Percentiles rank a stretch among this genome's conserved stretches.
Evolutionary conservation across 192 early-diverging fungal genomes (phyloP).

Genomic region (Radiomyces spectabilis): DNA sequence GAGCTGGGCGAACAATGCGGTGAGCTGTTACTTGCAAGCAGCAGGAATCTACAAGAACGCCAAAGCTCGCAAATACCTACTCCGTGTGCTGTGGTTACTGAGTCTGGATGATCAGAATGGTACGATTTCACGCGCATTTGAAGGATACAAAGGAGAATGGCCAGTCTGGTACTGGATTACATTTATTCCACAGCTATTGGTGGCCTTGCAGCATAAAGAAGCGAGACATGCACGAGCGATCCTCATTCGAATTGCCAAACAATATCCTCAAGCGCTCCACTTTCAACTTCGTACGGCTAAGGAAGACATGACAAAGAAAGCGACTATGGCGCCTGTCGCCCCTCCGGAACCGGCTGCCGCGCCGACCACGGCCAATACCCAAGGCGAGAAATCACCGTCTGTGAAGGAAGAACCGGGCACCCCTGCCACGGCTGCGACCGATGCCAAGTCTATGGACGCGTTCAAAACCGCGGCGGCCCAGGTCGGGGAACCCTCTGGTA

Average conservation of each 20-base stretch:
- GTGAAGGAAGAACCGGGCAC: slow-evolving; percentile 2
- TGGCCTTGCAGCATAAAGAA: slow-evolving; percentile 73
- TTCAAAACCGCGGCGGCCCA: not conserved
- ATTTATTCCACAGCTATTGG: slow-evolving; percentile 92
- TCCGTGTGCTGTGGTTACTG: slow-evolving; percentile 92
- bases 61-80: slow-evolving; percentile 83
- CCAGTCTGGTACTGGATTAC: slow-evolving; percentile 98
- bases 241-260: slow-evolving; percentile 90
- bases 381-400: slow-evolving; percentile 2
- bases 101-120: slow-evolving; percentile 76
- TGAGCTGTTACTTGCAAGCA: slow-evolving; percentile 95
- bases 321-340: slow-evolving; percentile 10
- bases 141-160: slow-evolving; percentile 84
- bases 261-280: slow-evolving; percentile 88
- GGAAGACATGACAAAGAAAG: slow-evolving; percentile 76
- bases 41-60: slow-evolving; percentile 80
- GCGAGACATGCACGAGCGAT: slow-evolving; percentile 75
- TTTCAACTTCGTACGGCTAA: slow-evolving; percentile 89
- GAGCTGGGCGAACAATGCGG: slow-evolving; percentile 77
- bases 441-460: slow-evolving; percentile 13
- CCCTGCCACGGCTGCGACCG: slow-evolving; percentile 3
- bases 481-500: not conserved
- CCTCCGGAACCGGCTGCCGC: slow-evolving; percentile 20
- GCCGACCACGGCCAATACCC: slow-evolving; percentile 27
- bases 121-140: slow-evolving; percentile 72